These are phyloP conservation scores for Apophysomyces variabilis DNA, from an alignment of 371 early-diverging fungal genomes.

Conservation along the genomic window DNA sequence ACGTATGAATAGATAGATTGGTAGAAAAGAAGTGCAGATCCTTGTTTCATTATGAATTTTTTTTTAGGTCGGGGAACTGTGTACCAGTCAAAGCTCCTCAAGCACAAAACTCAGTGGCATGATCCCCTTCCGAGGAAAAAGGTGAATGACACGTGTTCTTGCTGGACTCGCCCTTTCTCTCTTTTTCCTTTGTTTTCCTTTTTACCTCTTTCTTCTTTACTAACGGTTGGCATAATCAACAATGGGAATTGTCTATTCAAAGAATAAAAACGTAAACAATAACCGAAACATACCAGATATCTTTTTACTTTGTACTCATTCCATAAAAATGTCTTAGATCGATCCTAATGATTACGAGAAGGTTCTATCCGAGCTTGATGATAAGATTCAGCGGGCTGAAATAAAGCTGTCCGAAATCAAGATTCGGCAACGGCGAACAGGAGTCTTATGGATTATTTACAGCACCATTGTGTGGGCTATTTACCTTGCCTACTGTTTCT, in stretches of 20 bases:
- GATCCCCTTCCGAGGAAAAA: not conserved
- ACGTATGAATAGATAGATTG: not conserved
- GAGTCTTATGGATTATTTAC: constrained; percentile 71
- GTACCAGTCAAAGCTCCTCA: too few species aligned
- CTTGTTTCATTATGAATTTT: not conserved
- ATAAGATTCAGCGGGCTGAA: constrained; percentile 71
- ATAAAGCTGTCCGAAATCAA: constrained; percentile 58
- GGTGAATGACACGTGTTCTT: constrained; percentile 5
- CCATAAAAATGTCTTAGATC: constrained; percentile 2
- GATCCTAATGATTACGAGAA: constrained; percentile 70
- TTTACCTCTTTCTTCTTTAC: not conserved
- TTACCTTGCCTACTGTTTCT: constrained; percentile 49
- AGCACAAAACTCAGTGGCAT: not conserved
- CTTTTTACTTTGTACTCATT: not conserved
- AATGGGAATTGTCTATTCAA: constrained; percentile 8
- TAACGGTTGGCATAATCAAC: not conserved
- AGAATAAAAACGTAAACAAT: constrained; percentile 7
- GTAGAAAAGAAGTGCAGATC: not conserved
- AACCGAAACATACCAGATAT: not conserved
- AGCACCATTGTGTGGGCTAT: constrained; percentile 64
- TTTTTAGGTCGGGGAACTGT: too few species aligned
- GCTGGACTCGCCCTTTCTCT: not conserved
- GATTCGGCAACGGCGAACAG: constrained; percentile 59
- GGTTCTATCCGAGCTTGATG: constrained; percentile 74
- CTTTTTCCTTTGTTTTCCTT: not conserved